Base-by-base conservation (phyloP, 2,329 filamentous ascomycete species). In the Claviceps sp. region DNA sequence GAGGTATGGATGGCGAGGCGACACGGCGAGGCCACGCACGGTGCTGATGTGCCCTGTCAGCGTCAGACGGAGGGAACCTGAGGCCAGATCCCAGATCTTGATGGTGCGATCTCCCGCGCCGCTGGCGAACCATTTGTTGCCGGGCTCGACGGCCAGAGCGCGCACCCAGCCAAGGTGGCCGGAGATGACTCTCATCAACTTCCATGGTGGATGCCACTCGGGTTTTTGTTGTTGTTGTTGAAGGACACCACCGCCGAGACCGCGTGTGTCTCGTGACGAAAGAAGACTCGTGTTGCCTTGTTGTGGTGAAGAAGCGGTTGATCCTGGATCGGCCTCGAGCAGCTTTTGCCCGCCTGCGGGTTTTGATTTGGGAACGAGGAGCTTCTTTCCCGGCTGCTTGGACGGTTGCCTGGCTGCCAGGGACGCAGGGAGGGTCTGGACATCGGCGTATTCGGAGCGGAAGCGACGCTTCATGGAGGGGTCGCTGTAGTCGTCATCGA, bases 171-270 rank as follows among this genome's bases (percentile, higher is more conserved):
- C 93, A 60, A 98, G 69, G 66, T 97, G 93, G 16, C 94, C 93
- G 0, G 89, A 95, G 58, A 98, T 95, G 55, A 98, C 94, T 55
- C 93, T 82, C 85, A 95, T 94, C 54, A 97, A 76, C 77, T 96
- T 97, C 93, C 94, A 98, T 13, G 94, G 94, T 55, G 90, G 81
- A 66, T 98, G 93, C 93, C 93, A 98, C 53, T 96, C 85, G 1
- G 94, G 94, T 66, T 84, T 88, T 52, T 82, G 75, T 57, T 67
- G 66, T 54, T 68, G 29, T 23, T 43, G 40, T 23, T 43, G 62
- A 40, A 67, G 55, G 13, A 7, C 43, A 23, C 20, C 22, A 22
- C 20, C 6, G 22, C 20, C 43, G 14, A 20, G 14, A 14, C 52
- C 52, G 16, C 62, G 56, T 5, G 56, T 47, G 7, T 63, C 66